A percentile compares a stretch with the other conserved stretches of the same genome.
These are phyloP conservation scores for Pseudocercospora vitis DNA, from an alignment of 2,329 filamentous ascomycete genomes.

Conservation along the genomic window DNA sequence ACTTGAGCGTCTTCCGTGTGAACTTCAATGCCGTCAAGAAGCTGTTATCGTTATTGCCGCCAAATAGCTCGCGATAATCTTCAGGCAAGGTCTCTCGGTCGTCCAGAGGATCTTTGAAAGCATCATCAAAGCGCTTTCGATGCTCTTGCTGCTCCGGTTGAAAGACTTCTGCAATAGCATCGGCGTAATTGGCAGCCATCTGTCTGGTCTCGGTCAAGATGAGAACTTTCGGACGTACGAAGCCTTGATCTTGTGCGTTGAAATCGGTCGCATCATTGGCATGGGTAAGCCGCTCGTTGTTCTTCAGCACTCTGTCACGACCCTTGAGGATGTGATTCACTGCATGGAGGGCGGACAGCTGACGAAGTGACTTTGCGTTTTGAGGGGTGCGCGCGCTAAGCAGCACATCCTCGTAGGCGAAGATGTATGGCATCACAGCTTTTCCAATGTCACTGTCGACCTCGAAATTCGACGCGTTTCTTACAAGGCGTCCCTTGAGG, in stretches of 20 bases:
- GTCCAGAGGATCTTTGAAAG: slow-evolving; percentile 69
- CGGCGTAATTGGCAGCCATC: slow-evolving; percentile 74
- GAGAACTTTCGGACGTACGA: slow-evolving; percentile 89
- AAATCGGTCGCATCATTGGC: slow-evolving; percentile 54
- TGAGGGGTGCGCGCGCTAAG: slow-evolving; percentile 69
- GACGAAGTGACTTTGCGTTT: slow-evolving; percentile 69
- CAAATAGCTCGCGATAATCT: slow-evolving; percentile 86
- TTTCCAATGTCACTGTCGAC: slow-evolving; percentile 63
- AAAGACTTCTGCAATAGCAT: slow-evolving; percentile 73
- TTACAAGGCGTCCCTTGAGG: slow-evolving; percentile 70
- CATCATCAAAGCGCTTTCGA: slow-evolving; percentile 85
- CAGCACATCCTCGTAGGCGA: slow-evolving; percentile 78
- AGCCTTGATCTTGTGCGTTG: slow-evolving; percentile 88
- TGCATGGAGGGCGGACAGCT: slow-evolving; percentile 75
- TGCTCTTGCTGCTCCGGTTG: slow-evolving; percentile 92
- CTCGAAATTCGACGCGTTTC: slow-evolving; percentile 53
- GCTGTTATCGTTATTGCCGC: slow-evolving; percentile 95
- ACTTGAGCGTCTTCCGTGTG: slow-evolving; percentile 92
- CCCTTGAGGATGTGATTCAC: slow-evolving; percentile 94
- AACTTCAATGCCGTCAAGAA: slow-evolving; percentile 96
- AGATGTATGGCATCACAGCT: slow-evolving; percentile 68
- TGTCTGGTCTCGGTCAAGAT: slow-evolving; percentile 88
- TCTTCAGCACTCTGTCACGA: slow-evolving; percentile 86
- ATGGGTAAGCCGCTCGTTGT: slow-evolving; percentile 75
- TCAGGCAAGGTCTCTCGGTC: slow-evolving; percentile 69